Conservation (phyloP, 768 basidiomycete species). For the Mrakia hoshinonis region DNA sequence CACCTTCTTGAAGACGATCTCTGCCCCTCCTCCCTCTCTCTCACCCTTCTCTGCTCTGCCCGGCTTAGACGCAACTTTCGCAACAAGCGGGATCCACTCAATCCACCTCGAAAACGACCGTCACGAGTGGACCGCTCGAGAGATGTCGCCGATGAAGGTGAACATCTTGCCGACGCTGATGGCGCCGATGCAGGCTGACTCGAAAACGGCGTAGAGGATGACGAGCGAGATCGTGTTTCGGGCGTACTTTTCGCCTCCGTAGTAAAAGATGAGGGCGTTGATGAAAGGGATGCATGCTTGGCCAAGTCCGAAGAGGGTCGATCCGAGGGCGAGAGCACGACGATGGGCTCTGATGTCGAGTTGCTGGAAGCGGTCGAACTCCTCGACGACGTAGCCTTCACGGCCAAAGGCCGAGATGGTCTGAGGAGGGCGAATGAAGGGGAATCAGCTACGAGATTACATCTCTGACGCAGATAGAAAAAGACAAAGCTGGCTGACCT, state of each 20-base stretch:
- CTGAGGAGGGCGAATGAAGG: not conserved
- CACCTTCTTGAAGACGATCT: constrained; percentile 4
- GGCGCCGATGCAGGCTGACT: constrained; percentile 11
- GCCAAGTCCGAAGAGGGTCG: constrained; percentile 13
- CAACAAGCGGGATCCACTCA: not conserved
- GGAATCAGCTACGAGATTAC: too few species aligned
- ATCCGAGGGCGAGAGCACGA: not conserved
- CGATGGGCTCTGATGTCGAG: constrained; percentile 13
- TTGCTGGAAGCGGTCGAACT: constrained; percentile 4
- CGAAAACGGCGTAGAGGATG: constrained; percentile 19
- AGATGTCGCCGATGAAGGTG: constrained; percentile 21
- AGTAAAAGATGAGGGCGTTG: constrained; percentile 8
- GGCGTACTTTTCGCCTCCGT: not conserved
- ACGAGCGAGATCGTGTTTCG: not conserved
- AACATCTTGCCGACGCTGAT: constrained; percentile 11
- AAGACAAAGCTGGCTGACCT: too few species aligned
- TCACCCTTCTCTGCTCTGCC: not conserved
- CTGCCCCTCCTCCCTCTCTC: too few species aligned
- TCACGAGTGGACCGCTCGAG: constrained; percentile 8
- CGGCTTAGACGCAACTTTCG: not conserved
- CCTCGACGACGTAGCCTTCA: not conserved
- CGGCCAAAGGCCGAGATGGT: constrained; percentile 26
- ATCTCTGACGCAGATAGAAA: not conserved
- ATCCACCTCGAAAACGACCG: not conserved
- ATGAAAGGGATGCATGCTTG: not conserved